Evolutionary conservation across 306 rosid species (phyloP), one percentile per base, ranked within the genome.

Genomic region (Morella rubra): DNA sequence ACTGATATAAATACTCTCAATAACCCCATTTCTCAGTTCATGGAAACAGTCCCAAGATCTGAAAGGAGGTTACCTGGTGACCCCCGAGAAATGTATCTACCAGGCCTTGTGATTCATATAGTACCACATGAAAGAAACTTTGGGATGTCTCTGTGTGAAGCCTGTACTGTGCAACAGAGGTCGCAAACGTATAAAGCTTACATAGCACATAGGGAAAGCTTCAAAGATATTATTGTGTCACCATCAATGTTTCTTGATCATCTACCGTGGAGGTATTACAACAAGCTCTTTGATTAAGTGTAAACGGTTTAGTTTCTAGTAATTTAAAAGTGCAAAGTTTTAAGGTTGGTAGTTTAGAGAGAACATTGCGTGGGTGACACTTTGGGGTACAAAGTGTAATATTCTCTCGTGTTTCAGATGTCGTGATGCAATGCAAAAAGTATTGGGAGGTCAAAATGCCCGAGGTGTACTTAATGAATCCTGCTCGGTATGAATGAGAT

Each of bases 211-310:
- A 85, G 89, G 86, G 93, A 93, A 73, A 87, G 61, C 73, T 93
- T 91, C 91, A 91, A 82, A 81, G 97, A 93, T 79, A 91, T 93
- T 71, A 60, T 82, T 77, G 96, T 93, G 73, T 89, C 97, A 16
- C 91, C 91, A 51, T 93, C 96, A 54, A 93, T 93, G 98, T 91
- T 93, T 86, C 92, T 93, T n/a, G 98, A 93, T 71, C 98, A 93
- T 87, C 93, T 93, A 42, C 98, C 98, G 70, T 93, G 98, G 98
- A 93, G 98, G 98, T 93, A 89, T 72, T 71, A 78, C 77, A 68
- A 68, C 37, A 20, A 67, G 51, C 70, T 81, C 71, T 56, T 27
- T 27, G 32, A 27, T 27, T 27, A 27, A 27, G 32, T 27, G 32
- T 27, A 27, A 27, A 27, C 32, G 32, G 32, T 27, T 27, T 27